Base-by-base conservation (phyloP, 768 basidiomycete species). In the Russula sp. region DNA sequence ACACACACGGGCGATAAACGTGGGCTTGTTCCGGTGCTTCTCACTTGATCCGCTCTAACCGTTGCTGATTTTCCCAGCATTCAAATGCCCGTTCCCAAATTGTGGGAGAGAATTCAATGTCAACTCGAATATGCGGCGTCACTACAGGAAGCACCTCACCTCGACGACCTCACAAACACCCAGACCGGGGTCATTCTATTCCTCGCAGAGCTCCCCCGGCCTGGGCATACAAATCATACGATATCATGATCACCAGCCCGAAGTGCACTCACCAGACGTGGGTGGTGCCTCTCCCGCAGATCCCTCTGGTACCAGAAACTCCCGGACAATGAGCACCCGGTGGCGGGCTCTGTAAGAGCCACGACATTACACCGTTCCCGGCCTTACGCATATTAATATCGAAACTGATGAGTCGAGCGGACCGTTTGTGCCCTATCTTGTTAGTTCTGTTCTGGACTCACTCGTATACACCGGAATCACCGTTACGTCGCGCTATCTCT, bases 101-200 rank as follows among this genome's bases (percentile, higher is more conserved):
- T 91, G 89, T 71, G 86, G 85, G 44, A 80, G 87, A 39, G 82
- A 86, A 63, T 91, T 91, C 75, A 91, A 89, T 66, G 90, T 90
- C 52, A 89, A 89, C 71, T 89, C 87, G 0, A 92, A 91, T 72
- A 91, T 91, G 89, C 81, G 89, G 35, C 78, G 89, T 6, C 89
- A 91, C 69, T 86, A 84, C 71, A 78, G 88, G 50, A 90, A 88
- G 71, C 88, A 91, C 64, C 67, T 69, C 50, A 63, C 66, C 27
- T 50, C 67, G 18, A 35, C 60, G 32, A 49, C 61, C 35, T 48
- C 64, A 6, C 57, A 58, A 53, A 8, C 49, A 37, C 64, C 64
- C 49, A 44, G 66, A 52, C 66, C 59, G 8, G 57, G 57, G 18
- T 50, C 64, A 20, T 65, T 52, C 64, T 59, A 55, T 56, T 54